Percentiles rank a stretch among this genome's conserved stretches.
phyloP scores from a whole-genome alignment of 1,284 basidiomycete species.

The Heterobasidion parviporum region DNA sequence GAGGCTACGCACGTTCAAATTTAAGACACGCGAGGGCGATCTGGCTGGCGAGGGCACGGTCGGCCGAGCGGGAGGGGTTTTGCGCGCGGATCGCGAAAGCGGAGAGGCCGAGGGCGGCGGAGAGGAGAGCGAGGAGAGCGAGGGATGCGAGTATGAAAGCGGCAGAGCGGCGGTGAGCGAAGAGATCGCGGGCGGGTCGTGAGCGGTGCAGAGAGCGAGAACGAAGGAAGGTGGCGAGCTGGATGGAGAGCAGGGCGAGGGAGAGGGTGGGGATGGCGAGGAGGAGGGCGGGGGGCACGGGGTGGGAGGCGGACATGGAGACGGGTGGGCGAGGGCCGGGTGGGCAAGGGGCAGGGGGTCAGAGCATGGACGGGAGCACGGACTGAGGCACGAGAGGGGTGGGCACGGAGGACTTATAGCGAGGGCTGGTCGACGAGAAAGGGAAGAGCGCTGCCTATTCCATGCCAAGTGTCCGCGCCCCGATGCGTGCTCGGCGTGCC shows the following conservation, averaged over 20 bases:
- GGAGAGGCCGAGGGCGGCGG: neutral
- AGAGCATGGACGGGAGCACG: neutral
- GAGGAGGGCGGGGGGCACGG: neutral
- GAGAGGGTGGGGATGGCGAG: conserved; percentile 4
- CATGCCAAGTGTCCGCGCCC: no score
- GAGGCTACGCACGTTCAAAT: neutral
- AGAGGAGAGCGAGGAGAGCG: neutral
- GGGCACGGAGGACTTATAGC: neutral
- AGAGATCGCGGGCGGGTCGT: neutral
- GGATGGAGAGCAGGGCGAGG: conserved; percentile 3
- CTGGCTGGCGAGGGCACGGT: neutral
- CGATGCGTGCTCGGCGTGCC: neutral
- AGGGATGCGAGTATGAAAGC: neutral
- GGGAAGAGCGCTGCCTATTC: neutral
- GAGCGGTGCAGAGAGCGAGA: conserved; percentile 1
- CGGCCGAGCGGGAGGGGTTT: no score
- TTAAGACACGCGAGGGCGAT: neutral
- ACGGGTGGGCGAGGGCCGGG: neutral
- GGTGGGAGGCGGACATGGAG: neutral
- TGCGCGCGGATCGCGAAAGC: no score
- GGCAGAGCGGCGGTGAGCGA: neutral
- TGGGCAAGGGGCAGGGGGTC: neutral
- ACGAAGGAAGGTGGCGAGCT: conserved; percentile 3
- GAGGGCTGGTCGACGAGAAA: neutral
- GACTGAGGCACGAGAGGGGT: neutral